Evolutionary conservation across 805 yeast species (phyloP).

Genomic region (Ogataea pignaliae): DNA sequence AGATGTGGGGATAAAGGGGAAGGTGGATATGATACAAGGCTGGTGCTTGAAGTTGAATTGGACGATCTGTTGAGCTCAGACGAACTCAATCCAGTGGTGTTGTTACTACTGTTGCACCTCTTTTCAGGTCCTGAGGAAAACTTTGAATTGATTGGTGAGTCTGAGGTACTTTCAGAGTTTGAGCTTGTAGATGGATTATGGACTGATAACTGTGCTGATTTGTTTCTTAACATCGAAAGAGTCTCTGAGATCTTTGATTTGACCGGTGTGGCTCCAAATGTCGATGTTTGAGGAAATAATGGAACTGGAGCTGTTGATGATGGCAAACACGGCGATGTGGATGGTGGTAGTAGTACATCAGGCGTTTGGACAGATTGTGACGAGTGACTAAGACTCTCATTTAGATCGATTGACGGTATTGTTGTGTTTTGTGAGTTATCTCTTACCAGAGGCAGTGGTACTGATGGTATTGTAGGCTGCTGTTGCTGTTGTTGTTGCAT

Average conservation of each 20-base stretch:
- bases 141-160: neutral
- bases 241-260: conserved; percentile 10
- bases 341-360: too few species aligned
- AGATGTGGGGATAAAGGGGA: neutral
- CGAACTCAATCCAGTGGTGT: neutral
- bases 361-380: too few species aligned
- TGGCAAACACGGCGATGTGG: too few species aligned
- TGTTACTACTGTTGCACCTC: neutral
- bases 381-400: too few species aligned
- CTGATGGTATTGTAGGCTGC: too few species aligned
- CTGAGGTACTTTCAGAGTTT: neutral
- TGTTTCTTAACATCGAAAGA: conserved; percentile 10
- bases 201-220: neutral
- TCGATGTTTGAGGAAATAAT: too few species aligned
- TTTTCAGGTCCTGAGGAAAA: neutral
- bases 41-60: neutral
- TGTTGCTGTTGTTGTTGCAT: too few species aligned
- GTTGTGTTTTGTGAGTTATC: too few species aligned
- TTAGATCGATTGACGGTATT: too few species aligned
- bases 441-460: too few species aligned
- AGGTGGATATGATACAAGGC: neutral
- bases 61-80: too few species aligned
- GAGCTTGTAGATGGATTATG: neutral
- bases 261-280: conserved; percentile 4
- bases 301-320: too few species aligned